Base-by-base conservation (phyloP, 1,284 basidiomycete genomes). In the Inonotus obliquus region DNA sequence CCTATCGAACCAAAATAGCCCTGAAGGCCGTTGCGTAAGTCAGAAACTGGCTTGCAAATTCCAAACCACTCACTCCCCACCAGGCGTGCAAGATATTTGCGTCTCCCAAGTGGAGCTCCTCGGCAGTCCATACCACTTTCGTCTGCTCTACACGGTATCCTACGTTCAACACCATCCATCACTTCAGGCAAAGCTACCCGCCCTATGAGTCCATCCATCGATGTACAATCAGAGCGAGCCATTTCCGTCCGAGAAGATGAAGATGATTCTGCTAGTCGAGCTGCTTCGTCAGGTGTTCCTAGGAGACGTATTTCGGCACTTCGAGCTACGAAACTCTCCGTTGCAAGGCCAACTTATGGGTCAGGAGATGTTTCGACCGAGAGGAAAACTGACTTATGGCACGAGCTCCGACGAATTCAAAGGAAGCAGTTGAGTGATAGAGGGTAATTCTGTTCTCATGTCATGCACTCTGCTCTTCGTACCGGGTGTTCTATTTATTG, bases 1-100 rank as follows among this genome's bases (percentile, higher is more conserved):
- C 77, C 6, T 83, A 89, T 67, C 81, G 81, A 69, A 84, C 82
- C 21, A 90, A 87, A 70, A 79, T 86, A 44, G 85, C 87, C 47
- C 79, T 88, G 45, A 91, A 91, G 72, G 89, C 91, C 60, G 86
- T 91, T 58, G 88, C 87, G 90, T 92, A 72, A 77, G 89, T 49
- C 25, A 51, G 39, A 57, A 60, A 52, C 7, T n/a, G 2, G n/a
- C 41, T 21, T 45, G 60, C 25, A 7, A 47, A 2, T 29, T 57
- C 32, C 27, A 21, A 23, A 29, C 10, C 57, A 13, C n/a, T 23
- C 62, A 10, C 53, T 49, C 35, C 58, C 45, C 32, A 32, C 44
- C 54, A 85, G 83, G 60, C 84, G 84, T 49, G 83, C 83, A 45
- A 77, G 89, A 66, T 89, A 89, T 73, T 79, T 92, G 61, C 84